Percentiles rank a stretch among this genome's conserved stretches.
Conservation (phyloP, 768 basidiomycete species). For the Hirschioporus abietinus region DNA sequence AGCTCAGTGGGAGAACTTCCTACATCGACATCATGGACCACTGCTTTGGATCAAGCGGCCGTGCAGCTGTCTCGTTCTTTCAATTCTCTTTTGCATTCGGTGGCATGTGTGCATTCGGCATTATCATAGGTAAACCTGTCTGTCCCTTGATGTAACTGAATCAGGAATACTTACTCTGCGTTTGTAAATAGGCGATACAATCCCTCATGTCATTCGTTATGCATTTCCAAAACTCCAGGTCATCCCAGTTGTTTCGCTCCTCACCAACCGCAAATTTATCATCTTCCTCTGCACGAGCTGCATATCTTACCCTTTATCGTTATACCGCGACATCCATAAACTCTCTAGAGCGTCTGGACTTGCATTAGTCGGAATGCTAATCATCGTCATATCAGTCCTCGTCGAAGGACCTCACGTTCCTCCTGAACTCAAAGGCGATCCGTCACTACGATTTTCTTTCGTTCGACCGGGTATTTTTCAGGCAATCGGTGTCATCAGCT, state of each 20-base stretch:
- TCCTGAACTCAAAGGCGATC: slow-evolving; percentile 70
- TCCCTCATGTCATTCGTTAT: slow-evolving; percentile 88
- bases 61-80: slow-evolving; percentile 92
- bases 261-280: slow-evolving; percentile 85
- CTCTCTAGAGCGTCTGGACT: slow-evolving; percentile 88
- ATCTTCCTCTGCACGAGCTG: slow-evolving; percentile 81
- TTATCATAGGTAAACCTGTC: slow-evolving; percentile 63
- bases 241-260: slow-evolving; percentile 68
- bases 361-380: slow-evolving; percentile 88
- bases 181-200: slow-evolving; percentile 69
- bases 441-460: slow-evolving; percentile 66
- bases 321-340: slow-evolving; percentile 97
- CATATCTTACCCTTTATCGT: slow-evolving; percentile 90
- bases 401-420: slow-evolving; percentile 76
- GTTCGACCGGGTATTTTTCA: slow-evolving; percentile 81
- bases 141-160: slow-evolving; percentile 7
- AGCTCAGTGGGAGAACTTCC: slow-evolving; percentile 85
- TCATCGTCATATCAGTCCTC: slow-evolving; percentile 84
- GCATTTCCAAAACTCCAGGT: slow-evolving; percentile 63
- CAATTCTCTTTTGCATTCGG: slow-evolving; percentile 98
- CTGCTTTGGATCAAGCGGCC: slow-evolving; percentile 88
- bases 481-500: slow-evolving; percentile 96
- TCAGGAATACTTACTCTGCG: neutral
- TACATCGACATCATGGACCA: slow-evolving; percentile 94
- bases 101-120: slow-evolving; percentile 98